Conservation (phyloP, 2,329 filamentous ascomycete genomes). For the Diaporthe caulivora region DNA sequence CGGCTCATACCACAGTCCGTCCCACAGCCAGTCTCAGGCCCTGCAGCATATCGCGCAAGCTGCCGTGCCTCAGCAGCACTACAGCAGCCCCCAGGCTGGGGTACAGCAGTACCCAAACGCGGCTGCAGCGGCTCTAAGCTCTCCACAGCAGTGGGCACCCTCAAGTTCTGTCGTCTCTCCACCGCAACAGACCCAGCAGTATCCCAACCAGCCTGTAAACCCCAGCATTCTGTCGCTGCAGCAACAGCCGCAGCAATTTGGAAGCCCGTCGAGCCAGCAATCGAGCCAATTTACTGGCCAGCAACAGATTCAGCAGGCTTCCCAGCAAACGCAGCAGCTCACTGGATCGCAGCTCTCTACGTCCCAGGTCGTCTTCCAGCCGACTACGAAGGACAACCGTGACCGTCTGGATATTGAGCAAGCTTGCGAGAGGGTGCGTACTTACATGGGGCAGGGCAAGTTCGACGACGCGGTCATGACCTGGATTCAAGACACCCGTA, state of each 20-base stretch:
- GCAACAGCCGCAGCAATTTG: constrained; percentile 38
- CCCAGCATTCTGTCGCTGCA: constrained; percentile 36
- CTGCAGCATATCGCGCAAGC: constrained; percentile 36
- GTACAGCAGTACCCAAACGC: constrained; percentile 36
- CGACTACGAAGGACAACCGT: constrained; percentile 55
- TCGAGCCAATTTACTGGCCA: constrained; percentile 33
- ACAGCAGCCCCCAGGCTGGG: constrained; percentile 33
- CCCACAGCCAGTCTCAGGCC: constrained; percentile 36
- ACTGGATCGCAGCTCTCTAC: constrained; percentile 39
- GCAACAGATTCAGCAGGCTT: constrained; percentile 27
- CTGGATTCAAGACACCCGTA: constrained; percentile 71
- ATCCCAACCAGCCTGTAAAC: constrained; percentile 34
- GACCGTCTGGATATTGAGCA: constrained; percentile 68
- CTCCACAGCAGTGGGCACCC: constrained; percentile 36
- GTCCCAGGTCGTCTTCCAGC: constrained; percentile 53
- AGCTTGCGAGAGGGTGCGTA: constrained; percentile 70
- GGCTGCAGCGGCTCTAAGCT: constrained; percentile 24
- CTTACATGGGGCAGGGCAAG: constrained; percentile 70
- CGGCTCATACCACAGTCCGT: constrained; percentile 39
- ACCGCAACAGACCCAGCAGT: constrained; percentile 33
- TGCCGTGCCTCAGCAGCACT: constrained; percentile 32
- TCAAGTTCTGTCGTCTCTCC: constrained; percentile 30
- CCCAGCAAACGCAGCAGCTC: constrained; percentile 30
- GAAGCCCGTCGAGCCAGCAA: constrained; percentile 35
- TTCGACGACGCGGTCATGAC: constrained; percentile 74